These are phyloP conservation scores for Ceratobasidium sp. DNA, from an alignment of 1,284 basidiomycete genomes.

Conservation along the genomic window DNA sequence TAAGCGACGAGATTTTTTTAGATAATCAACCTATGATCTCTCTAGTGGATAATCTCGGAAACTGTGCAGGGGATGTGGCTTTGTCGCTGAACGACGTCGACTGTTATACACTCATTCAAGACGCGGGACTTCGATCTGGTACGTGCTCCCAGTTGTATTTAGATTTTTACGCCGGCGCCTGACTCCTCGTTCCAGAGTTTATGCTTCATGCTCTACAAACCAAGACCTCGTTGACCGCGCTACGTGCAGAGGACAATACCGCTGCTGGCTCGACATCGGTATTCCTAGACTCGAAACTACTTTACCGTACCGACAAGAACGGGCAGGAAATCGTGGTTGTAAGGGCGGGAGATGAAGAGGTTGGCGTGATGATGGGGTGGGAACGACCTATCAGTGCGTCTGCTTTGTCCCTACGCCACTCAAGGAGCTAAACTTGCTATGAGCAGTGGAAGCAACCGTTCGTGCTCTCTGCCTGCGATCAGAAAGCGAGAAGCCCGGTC, in stretches of 20 bases:
- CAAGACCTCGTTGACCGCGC: slow-evolving; percentile 65
- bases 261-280: slow-evolving; percentile 80
- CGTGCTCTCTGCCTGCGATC: slow-evolving; percentile 69
- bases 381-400: slow-evolving; percentile 81
- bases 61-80: slow-evolving; percentile 91
- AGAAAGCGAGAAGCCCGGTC: slow-evolving; percentile 60
- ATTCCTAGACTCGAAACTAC: slow-evolving; percentile 81
- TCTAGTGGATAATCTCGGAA: slow-evolving; percentile 80
- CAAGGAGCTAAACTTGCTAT: too few relatives aligned
- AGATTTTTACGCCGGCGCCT: too few relatives aligned
- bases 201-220: slow-evolving; percentile 59
- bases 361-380: slow-evolving; percentile 98
- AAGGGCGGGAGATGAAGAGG: slow-evolving; percentile 77
- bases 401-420: too few relatives aligned
- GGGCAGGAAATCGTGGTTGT: slow-evolving; percentile 88
- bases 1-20: slow-evolving; percentile 50
- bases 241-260: slow-evolving; percentile 72
- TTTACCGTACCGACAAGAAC: slow-evolving; percentile 77
- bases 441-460: slow-evolving; percentile 67
- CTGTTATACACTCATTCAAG: slow-evolving; percentile 82
- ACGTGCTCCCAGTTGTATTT: slow-evolving; percentile 45
- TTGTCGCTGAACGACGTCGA: slow-evolving; percentile 83
- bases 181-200: not conserved
- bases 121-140: slow-evolving; percentile 91
- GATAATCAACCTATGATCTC: not conserved